A percentile compares a stretch with the other conserved stretches of the same genome.
Conservation (phyloP, 129 eudicot genomes). For the Tanacetum coccineum region DNA sequence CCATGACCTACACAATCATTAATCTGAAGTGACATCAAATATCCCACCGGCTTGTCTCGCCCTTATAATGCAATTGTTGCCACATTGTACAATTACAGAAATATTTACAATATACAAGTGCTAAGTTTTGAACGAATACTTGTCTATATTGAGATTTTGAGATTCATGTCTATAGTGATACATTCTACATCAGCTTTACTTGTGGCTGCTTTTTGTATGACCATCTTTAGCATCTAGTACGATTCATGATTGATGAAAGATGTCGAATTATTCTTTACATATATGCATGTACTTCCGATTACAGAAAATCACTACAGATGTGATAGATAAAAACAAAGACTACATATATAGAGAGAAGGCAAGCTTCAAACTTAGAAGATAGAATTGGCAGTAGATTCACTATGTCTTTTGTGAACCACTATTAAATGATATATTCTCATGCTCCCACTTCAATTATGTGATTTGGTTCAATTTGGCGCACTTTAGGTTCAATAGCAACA, state of each 20-base stretch:
- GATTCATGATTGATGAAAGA: background rate
- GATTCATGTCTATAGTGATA: too few species aligned
- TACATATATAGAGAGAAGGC: background rate
- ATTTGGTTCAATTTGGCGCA: slow-evolving; percentile 5
- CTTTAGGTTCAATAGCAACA: slow-evolving; percentile 9
- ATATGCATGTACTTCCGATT: background rate
- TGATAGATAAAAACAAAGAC: background rate
- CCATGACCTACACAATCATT: slow-evolving; percentile 4
- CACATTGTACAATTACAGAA: background rate
- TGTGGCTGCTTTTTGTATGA: too few species aligned
- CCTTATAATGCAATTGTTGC: background rate
- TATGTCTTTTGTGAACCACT: background rate
- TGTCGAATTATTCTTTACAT: background rate
- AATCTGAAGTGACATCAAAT: slow-evolving; percentile 7
- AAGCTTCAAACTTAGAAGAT: background rate
- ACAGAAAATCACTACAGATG: background rate
- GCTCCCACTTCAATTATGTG: slow-evolving; percentile 15
- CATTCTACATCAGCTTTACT: background rate
- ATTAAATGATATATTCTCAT: slow-evolving; percentile 15
- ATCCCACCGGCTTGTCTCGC: background rate
- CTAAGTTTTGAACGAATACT: too few species aligned
- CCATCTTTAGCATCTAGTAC: background rate
- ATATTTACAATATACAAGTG: background rate
- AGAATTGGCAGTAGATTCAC: background rate
- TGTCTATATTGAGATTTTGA: too few species aligned